Conservation (phyloP, 768 basidiomycete genomes). For the Chalciporus pseudorubinellus region DNA sequence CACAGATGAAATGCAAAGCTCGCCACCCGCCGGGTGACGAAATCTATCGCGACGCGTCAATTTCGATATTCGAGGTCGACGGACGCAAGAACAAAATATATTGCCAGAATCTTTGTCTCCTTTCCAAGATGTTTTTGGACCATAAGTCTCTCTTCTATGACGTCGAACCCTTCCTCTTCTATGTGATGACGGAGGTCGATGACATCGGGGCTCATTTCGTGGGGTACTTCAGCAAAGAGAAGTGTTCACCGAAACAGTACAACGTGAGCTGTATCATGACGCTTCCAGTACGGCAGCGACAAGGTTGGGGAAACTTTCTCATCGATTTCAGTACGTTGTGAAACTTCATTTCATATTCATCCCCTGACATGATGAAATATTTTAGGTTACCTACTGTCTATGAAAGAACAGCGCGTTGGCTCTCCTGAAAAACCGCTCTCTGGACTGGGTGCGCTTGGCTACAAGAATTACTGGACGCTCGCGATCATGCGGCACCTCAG, state of each 20-base stretch:
- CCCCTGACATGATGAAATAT: constrained; percentile 1
- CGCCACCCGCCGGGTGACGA: constrained; percentile 97
- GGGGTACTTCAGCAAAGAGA: constrained; percentile 99
- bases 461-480: constrained; percentile 92
- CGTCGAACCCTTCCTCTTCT: constrained; percentile 98
- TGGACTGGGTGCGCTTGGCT: constrained; percentile 88
- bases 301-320: constrained; percentile 95
- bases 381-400: constrained; percentile 90
- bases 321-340: constrained; percentile 86
- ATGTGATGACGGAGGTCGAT: constrained; percentile 92
- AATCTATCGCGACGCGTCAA: constrained; percentile 85
- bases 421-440: constrained; percentile 97
- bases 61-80: constrained; percentile 97
- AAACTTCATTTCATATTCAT: not conserved
- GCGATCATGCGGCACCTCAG: constrained; percentile 78
- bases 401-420: constrained; percentile 86
- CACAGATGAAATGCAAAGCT: constrained; percentile 89
- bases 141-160: constrained; percentile 99
- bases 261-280: constrained; percentile 99
- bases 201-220: constrained; percentile 91
- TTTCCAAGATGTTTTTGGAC: constrained; percentile 99
- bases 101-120: constrained; percentile 95
- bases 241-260: constrained; percentile 91
- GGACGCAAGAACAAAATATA: constrained; percentile 99
- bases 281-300: constrained; percentile 87